Evolutionary conservation across 163 green algal genomes (phyloP).

Genomic region (Smithsoniella earleae): DNA sequence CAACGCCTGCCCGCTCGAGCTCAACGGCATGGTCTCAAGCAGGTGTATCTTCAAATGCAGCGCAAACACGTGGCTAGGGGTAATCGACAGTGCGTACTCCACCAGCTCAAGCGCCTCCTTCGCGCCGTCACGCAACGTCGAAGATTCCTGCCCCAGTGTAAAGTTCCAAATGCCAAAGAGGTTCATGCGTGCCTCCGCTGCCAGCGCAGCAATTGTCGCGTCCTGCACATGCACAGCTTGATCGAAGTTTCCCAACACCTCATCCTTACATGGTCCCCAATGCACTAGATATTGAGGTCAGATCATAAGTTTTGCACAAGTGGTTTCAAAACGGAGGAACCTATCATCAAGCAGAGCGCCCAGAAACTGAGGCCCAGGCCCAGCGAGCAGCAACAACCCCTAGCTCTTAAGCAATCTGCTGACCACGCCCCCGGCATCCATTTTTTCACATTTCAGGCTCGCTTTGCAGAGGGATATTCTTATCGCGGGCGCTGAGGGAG

Average conservation of each 20-base stretch:
- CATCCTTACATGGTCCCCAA: not conserved
- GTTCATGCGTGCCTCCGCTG: slow-evolving; percentile 22
- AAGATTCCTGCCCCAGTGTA: not conserved
- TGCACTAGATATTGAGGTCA: too few species aligned
- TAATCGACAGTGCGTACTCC: not conserved
- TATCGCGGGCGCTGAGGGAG: too few species aligned
- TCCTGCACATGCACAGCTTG: not conserved
- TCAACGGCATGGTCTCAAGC: not conserved
- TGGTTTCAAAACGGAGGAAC: too few species aligned
- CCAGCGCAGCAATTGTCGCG: slow-evolving; percentile 2
- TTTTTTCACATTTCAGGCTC: too few species aligned
- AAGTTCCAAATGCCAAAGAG: not conserved
- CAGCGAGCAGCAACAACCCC: too few species aligned
- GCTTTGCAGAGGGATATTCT: too few species aligned
- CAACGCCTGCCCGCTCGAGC: not conserved
- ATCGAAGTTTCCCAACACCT: not conserved
- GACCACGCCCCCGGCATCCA: too few species aligned
- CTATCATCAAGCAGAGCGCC: too few species aligned
- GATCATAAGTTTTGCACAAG: too few species aligned
- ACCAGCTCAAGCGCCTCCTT: not conserved
- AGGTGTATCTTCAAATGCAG: slow-evolving; percentile 28
- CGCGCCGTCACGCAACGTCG: not conserved
- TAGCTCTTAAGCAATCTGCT: too few species aligned
- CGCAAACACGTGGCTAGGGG: slow-evolving; percentile 5
- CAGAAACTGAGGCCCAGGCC: too few species aligned